Evolutionary conservation across 2,329 filamentous ascomycete genomes (phyloP).

Genomic region (Sporothrix dimorphospora): DNA sequence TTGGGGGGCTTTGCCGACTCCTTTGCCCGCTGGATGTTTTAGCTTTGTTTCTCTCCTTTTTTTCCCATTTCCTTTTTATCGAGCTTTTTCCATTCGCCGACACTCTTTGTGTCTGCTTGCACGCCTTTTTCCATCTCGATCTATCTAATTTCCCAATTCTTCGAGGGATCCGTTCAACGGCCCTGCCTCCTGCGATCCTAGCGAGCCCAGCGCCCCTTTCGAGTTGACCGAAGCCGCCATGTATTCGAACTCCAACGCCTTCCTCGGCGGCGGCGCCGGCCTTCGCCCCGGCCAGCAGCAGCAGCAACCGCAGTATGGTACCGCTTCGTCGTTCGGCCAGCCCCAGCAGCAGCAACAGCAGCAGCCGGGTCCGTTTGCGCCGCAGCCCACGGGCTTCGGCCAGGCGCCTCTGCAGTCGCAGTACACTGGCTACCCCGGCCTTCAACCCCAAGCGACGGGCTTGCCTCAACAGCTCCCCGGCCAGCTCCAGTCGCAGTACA

Average conservation of each 20-base stretch:
- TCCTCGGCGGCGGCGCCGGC: constrained; percentile 73
- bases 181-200: background rate
- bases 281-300: constrained; percentile 70
- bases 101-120: background rate
- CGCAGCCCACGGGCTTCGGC: constrained; percentile 64
- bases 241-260: constrained; percentile 90
- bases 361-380: constrained; percentile 58
- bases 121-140: background rate
- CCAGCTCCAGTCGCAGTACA: constrained; percentile 67
- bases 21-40: constrained; percentile 24
- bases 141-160: background rate
- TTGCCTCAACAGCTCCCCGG: constrained; percentile 60
- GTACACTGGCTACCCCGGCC: constrained; percentile 62
- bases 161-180: background rate
- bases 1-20: constrained; percentile 13
- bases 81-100: background rate
- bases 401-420: constrained; percentile 60
- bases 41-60: constrained; percentile 28
- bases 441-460: constrained; percentile 51
- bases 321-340: constrained; percentile 52
- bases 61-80: constrained; percentile 3
- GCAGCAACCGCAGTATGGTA: constrained; percentile 50
- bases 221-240: constrained; percentile 53
- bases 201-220: background rate
- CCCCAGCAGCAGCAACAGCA: constrained; percentile 50